Base-by-base conservation (phyloP, 2,329 filamentous ascomycete species). In the Paramyrothecium roridum region DNA sequence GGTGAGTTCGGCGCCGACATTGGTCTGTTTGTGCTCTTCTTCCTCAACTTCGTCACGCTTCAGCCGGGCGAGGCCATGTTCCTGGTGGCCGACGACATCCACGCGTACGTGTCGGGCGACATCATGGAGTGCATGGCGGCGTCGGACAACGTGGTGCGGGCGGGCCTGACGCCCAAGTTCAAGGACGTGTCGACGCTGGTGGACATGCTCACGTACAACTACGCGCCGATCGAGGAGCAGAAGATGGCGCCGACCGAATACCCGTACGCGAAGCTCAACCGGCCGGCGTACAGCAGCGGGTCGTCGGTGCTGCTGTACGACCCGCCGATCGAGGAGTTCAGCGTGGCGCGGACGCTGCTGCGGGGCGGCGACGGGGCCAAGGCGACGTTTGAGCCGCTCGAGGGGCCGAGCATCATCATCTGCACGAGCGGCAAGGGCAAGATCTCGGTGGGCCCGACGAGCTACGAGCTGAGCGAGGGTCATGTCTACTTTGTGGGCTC, bases 121-220 rank as follows among this genome's bases (percentile, higher is more conserved):
- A 96, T 99, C 63, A 92, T 99, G 70, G 95, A 99, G 75, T 99
- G 95, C 79, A 99, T 99, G 95, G 95, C 95, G 0, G 89, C 91
- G 10, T 96, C 91, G n/a, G 95, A 99, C 81, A 99, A 99, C 63
- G 95, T 99, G 37, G 93, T 99, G 52, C 91, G 95, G 54, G 95
- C 95, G 0, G 95, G 95, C 47, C 95, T 99, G 74, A 99, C 95
- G 0, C 95, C 95, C 54, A 99, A 99, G 72, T 99, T 96, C 82
- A 97, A 98, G 77, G 95, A 99, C 64, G 91, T 98, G 21, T 76
- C 86, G 53, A 98, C 92, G 0, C 80, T 99, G 12, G 91, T 93
- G 34, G 82, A 86, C 58, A 96, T 96, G 87, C 78, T 99, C 62
- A 99, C 95, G 0, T 99, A 99, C 78, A 90, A 87, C 64, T 97